Evolutionary conservation across 1,139 yeast genomes (phyloP).

Genomic region (Candida neerlandica): DNA sequence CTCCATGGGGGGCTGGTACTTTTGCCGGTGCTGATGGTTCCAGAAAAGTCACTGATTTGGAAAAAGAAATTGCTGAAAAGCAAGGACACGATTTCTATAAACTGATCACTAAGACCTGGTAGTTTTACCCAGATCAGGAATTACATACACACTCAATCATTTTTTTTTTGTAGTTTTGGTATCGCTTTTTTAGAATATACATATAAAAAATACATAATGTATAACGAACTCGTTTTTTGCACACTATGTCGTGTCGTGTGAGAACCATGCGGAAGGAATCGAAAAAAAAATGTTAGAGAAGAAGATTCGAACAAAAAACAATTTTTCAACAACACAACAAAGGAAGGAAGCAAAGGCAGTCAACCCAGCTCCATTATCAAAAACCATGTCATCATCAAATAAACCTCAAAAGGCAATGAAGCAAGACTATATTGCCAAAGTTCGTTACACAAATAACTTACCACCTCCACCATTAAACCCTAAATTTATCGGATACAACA

Average conservation of each 20-base stretch:
- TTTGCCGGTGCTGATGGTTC: slow-evolving; percentile 41
- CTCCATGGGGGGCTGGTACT: slow-evolving; percentile 48
- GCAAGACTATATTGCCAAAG: slow-evolving; percentile 88
- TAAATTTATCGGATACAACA: slow-evolving; percentile 63
- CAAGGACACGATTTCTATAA: slow-evolving; percentile 34
- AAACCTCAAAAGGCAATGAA: slow-evolving; percentile 45
- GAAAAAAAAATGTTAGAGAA: neutral
- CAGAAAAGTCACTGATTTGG: slow-evolving; percentile 35
- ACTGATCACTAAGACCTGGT: slow-evolving; percentile 4
- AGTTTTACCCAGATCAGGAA: neutral
- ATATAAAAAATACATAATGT: too few relatives aligned
- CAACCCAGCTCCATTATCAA: too few relatives aligned
- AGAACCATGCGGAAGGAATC: neutral
- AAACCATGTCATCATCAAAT: slow-evolving; percentile 23
- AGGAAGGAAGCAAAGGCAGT: neutral
- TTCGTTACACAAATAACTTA: slow-evolving; percentile 80
- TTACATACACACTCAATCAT: too few relatives aligned
- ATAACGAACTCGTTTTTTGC: too few relatives aligned
- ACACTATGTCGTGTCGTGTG: neutral
- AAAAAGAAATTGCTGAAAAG: slow-evolving; percentile 32
- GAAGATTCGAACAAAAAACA: neutral
- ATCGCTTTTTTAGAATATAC: neutral
- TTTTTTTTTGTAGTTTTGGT: neutral
- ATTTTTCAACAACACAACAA: slow-evolving; percentile 9
- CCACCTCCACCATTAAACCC: slow-evolving; percentile 97